These are phyloP conservation scores for Phytophthora citricola DNA, from an alignment of 352 stramenopile species.

Conservation along the genomic window DNA sequence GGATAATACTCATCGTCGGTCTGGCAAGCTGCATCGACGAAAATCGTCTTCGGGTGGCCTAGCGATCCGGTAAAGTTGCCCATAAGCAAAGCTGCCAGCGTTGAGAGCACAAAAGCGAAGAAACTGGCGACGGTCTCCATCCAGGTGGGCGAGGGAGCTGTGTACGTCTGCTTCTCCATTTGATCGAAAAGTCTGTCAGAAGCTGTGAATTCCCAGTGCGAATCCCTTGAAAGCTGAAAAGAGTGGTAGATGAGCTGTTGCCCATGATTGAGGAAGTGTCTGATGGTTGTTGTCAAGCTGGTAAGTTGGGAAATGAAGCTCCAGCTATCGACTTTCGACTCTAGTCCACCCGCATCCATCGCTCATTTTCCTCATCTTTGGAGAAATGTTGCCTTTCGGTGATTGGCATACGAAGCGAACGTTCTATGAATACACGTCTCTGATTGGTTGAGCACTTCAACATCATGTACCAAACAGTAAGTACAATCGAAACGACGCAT, in stretches of 20 bases:
- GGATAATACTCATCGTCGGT: conserved; percentile 19
- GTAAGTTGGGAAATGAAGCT: conserved; percentile 51
- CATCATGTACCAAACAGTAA: conserved; percentile 23
- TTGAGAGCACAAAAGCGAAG: conserved; percentile 21
- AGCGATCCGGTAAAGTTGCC: conserved; percentile 19
- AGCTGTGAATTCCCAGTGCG: conserved; percentile 11
- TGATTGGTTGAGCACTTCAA: conserved; percentile 38
- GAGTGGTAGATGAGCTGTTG: conserved; percentile 48
- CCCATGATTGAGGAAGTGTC: conserved; percentile 41
- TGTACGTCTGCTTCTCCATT: conserved; percentile 33
- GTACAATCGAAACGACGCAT: conserved; percentile 31
- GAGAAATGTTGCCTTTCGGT: conserved; percentile 31
- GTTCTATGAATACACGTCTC: conserved; percentile 21
- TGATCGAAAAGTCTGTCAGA: conserved; percentile 33
- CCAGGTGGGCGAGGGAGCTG: conserved; percentile 1
- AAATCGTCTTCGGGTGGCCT: conserved; percentile 12
- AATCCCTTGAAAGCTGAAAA: conserved; percentile 24
- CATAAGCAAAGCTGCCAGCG: conserved; percentile 18
- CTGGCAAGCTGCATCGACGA: conserved; percentile 22
- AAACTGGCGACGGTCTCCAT: conserved; percentile 11
- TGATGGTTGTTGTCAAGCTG: conserved; percentile 9
- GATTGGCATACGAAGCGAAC: conserved; percentile 16
- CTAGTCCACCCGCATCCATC: neutral
- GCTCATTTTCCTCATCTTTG: conserved; percentile 15
- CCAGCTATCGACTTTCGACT: neutral